Evolutionary conservation across 2,329 filamentous ascomycete species (phyloP), one percentile per base, ranked within the genome.

Genomic region (Fusarium sulawesiense): DNA sequence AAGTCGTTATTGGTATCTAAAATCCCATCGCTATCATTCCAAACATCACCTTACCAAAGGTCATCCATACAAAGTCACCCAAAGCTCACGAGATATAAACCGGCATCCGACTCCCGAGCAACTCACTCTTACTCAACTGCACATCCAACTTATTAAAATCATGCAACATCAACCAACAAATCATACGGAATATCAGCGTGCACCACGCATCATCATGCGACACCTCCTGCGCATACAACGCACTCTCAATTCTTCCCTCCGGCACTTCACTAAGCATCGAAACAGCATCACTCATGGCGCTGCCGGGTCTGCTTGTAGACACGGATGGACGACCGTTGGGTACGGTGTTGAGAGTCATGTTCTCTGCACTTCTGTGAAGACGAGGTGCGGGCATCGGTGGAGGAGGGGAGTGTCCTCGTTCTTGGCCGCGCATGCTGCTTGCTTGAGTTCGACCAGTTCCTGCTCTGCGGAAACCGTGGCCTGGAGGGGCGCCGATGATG

Each of bases 121-220:
- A 76, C 76, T 88, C 85, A 63, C 84, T 85, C 75, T 87, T 86
- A 46, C 83, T 78, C 4, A 85, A 75, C 74, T 87, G 85, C 12
- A 84, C 79, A 58, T 88, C 87, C 62, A 82, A 80, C 72, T 84
- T 85, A 74, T 87, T 80, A 55, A 88, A 88, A 69, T 88, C 85
- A 70, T 89, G 86, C 64, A 88, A 76, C 77, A 85, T 80, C 55
- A 88, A 76, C 87, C 86, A 88, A 73, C 86, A 88, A 25, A 88
- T 79, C 86, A 88, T 88, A 27, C 86, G 78, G 66, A 88, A 86
- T 6, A 88, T 80, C 20, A 88, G 76, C 10, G 83, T 84, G 68
- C 84, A 85, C 86, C 86, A 88, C n/a, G 87, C 82, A 10, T 82
- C 80, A 45, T 81, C 79, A 45, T 79, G 76, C n/a, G 74, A 75